Conservation (phyloP, 176 grass and related monocot species). For the Ensete glaucum region DNA sequence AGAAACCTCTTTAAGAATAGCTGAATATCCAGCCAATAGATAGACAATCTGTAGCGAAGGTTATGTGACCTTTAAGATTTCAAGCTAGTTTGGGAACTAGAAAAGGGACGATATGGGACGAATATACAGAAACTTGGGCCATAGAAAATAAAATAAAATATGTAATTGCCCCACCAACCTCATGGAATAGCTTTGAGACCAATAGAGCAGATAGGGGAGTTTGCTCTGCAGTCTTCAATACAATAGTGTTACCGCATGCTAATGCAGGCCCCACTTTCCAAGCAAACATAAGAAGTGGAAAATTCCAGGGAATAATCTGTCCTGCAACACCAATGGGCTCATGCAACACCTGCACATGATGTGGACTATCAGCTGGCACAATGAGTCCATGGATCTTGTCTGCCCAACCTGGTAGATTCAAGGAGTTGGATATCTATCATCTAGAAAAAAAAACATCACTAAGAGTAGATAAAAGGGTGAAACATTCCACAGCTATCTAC, state of each 20-base stretch:
- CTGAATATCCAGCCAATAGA: too few relatives aligned
- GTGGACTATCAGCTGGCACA: slow-evolving; percentile 60
- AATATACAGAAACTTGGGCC: not conserved
- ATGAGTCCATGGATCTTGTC: slow-evolving; percentile 94
- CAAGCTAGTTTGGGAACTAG: not conserved
- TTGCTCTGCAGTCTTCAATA: slow-evolving; percentile 83
- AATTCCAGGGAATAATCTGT: slow-evolving; percentile 93
- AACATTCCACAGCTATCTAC: not conserved
- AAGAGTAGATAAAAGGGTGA: not conserved
- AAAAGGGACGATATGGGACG: not conserved
- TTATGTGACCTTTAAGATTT: not conserved
- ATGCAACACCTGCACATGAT: slow-evolving; percentile 70
- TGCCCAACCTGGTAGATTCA: slow-evolving; percentile 45
- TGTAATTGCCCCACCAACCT: slow-evolving; percentile 30
- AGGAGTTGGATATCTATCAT: slow-evolving; percentile 5
- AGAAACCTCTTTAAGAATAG: too few relatives aligned
- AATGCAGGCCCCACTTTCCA: slow-evolving; percentile 89
- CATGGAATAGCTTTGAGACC: slow-evolving; percentile 54
- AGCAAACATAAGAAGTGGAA: slow-evolving; percentile 79
- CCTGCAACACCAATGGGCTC: slow-evolving; percentile 85
- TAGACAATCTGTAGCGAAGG: too few relatives aligned
- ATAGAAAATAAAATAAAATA: not conserved
- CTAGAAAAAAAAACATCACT: not conserved
- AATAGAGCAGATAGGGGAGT: slow-evolving; percentile 80
- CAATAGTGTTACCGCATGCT: slow-evolving; percentile 82